Percentiles rank a stretch among this genome's conserved stretches.
phyloP scores from a whole-genome alignment of 164 flowering plant genomes.

The Umbilicus rupestris region DNA sequence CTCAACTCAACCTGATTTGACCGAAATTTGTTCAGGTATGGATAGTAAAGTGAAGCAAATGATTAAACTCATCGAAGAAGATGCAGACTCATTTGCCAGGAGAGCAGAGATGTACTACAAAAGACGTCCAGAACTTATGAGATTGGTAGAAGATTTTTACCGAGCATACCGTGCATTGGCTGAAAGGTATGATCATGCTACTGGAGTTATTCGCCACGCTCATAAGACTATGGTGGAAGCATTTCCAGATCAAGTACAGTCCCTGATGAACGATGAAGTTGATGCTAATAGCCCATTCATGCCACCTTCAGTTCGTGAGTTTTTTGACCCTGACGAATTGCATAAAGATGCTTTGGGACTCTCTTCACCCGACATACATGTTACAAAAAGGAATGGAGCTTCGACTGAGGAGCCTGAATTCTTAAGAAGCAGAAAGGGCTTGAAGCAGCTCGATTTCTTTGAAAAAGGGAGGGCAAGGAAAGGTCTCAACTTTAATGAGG shows the following conservation, averaged over 20 bases:
- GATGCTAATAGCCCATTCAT: slow-evolving; percentile 34
- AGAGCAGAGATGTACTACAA: slow-evolving; percentile 74
- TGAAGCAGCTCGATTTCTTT: slow-evolving; percentile 28
- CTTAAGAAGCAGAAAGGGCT: slow-evolving; percentile 23
- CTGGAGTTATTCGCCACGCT: slow-evolving; percentile 55
- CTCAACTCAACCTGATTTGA: background rate
- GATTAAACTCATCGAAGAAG: slow-evolving; percentile 68
- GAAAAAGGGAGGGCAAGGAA: slow-evolving; percentile 33
- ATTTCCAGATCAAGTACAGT: slow-evolving; percentile 51
- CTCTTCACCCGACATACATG: slow-evolving; percentile 22
- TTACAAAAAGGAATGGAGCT: slow-evolving; percentile 28
- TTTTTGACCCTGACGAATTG: slow-evolving; percentile 30
- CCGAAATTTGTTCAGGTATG: slow-evolving; percentile 34
- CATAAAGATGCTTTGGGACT: slow-evolving; percentile 27
- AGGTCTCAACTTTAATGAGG: slow-evolving; percentile 38
- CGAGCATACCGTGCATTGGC: slow-evolving; percentile 70
- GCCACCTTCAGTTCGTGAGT: slow-evolving; percentile 21
- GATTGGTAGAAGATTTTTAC: slow-evolving; percentile 62
- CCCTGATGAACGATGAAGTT: slow-evolving; percentile 26
- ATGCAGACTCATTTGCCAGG: slow-evolving; percentile 74
- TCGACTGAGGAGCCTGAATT: slow-evolving; percentile 8
- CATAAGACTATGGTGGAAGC: slow-evolving; percentile 60
- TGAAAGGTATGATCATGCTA: slow-evolving; percentile 77
- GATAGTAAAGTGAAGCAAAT: slow-evolving; percentile 52
- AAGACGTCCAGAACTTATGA: slow-evolving; percentile 72